Evolutionary conservation across 371 early-diverging fungal genomes (phyloP).

Genomic region (Rhizopus stolonifer): DNA sequence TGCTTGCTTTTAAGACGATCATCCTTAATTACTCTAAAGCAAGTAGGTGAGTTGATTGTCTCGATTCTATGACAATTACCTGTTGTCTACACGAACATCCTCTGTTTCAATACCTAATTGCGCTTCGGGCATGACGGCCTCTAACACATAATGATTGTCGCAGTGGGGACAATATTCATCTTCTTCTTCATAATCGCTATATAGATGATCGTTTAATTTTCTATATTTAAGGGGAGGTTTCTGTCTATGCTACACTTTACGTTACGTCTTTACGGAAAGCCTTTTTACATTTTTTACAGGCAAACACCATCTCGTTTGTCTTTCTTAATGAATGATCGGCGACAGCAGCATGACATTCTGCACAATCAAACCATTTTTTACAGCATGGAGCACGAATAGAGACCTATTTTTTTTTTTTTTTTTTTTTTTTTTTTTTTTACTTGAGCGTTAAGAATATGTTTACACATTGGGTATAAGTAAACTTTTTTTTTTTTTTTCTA

Average conservation of each 20-base stretch:
- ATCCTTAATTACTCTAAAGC: slow-evolving; percentile 41
- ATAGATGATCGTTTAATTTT: too few species aligned
- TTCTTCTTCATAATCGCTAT: slow-evolving; percentile 84
- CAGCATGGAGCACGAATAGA: slow-evolving; percentile 93
- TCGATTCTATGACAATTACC: slow-evolving; percentile 33
- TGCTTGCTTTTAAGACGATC: slow-evolving; percentile 22
- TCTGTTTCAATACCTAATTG: slow-evolving; percentile 89
- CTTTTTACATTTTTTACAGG: slow-evolving; percentile 98
- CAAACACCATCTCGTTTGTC: slow-evolving; percentile 91
- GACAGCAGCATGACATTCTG: slow-evolving; percentile 90
- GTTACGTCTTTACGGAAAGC: slow-evolving; percentile 91
- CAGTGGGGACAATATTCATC: slow-evolving; percentile 98
- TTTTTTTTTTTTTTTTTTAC: slow-evolving; percentile 39
- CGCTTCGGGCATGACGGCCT: slow-evolving; percentile 87
- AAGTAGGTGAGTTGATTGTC: neutral
- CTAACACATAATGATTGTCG: slow-evolving; percentile 94
- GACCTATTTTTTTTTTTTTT: slow-evolving; percentile 56
- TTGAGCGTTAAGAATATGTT: slow-evolving; percentile 96
- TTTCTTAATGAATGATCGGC: slow-evolving; percentile 80
- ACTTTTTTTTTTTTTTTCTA: neutral
- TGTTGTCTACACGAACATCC: slow-evolving; percentile 75
- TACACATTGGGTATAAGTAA: slow-evolving; percentile 58
- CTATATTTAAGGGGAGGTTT: too few species aligned
- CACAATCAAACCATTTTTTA: slow-evolving; percentile 95
- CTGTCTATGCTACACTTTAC: too few species aligned